Conservation (phyloP, 495 filamentous ascomycete genomes). For the Talaromyces ruber region DNA sequence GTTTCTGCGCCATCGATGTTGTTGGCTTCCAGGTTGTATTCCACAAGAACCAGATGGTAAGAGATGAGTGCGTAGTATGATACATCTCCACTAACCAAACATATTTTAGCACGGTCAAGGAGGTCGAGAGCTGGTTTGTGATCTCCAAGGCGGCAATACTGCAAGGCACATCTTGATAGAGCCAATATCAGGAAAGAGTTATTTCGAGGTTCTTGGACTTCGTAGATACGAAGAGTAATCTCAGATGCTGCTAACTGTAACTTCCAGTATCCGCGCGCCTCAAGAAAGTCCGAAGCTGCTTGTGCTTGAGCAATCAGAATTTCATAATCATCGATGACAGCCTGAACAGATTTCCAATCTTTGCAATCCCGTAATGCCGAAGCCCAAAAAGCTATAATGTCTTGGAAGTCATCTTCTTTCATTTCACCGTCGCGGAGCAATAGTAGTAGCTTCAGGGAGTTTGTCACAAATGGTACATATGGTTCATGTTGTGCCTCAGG, state of each 20-base stretch:
- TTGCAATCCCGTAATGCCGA: slow-evolving; percentile 28
- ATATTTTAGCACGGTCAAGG: slow-evolving; percentile 49
- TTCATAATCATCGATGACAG: slow-evolving; percentile 51
- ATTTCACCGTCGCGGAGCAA: slow-evolving; percentile 46
- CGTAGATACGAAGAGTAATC: slow-evolving; percentile 46
- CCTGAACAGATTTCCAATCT: slow-evolving; percentile 41
- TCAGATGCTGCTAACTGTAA: slow-evolving; percentile 38
- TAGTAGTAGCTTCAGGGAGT: slow-evolving; percentile 42
- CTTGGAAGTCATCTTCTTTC: slow-evolving; percentile 36
- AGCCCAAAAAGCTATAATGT: slow-evolving; percentile 29
- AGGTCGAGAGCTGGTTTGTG: slow-evolving; percentile 61
- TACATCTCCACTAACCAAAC: slow-evolving; percentile 27
- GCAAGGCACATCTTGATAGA: slow-evolving; percentile 53
- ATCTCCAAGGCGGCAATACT: slow-evolving; percentile 71
- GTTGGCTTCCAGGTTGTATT: slow-evolving; percentile 64
- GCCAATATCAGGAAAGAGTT: slow-evolving; percentile 46
- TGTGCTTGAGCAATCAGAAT: slow-evolving; percentile 55
- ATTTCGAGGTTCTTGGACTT: slow-evolving; percentile 40
- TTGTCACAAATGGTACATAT: slow-evolving; percentile 50
- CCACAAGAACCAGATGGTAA: slow-evolving; percentile 63
- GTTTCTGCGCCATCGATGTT: slow-evolving; percentile 46
- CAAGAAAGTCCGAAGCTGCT: slow-evolving; percentile 66
- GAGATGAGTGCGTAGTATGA: slow-evolving; percentile 37
- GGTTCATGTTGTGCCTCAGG: slow-evolving; percentile 45
- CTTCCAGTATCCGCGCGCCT: slow-evolving; percentile 59